Evolutionary conservation across 345 rosid species (phyloP).

Genomic region (Syzygium oleosum): DNA sequence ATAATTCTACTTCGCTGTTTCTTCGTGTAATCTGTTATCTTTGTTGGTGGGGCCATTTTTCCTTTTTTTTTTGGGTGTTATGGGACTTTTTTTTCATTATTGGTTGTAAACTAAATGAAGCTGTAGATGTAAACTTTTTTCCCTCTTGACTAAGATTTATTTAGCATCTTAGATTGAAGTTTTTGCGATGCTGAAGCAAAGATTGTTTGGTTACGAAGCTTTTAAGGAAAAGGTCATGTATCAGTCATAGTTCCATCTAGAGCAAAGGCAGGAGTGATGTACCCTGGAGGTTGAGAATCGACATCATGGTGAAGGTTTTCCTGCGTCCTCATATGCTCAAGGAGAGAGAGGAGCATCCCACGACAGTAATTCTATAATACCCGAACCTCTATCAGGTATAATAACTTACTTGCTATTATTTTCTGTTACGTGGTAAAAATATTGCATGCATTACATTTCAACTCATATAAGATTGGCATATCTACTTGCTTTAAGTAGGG

Average conservation of each 20-base stretch:
- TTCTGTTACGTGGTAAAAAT: no score
- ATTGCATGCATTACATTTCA: rapidly evolving
- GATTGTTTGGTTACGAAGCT: background rate
- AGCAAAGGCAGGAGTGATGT: background rate
- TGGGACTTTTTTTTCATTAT: no score
- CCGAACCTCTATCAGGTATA: no score
- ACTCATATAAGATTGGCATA: background rate
- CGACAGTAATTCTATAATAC: no score
- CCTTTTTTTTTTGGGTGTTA: no score
- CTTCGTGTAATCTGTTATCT: no score
- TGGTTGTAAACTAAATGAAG: background rate
- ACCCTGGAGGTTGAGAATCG: background rate
- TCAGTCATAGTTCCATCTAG: background rate
- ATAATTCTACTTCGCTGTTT: no score
- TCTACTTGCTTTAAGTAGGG: no score
- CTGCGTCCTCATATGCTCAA: background rate
- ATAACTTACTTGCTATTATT: background rate
- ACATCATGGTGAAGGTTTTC: background rate
- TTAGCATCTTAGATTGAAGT: background rate
- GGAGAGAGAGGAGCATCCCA: background rate
- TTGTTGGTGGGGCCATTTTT: no score
- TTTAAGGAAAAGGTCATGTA: background rate
- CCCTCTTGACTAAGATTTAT: background rate
- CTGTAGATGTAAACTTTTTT: background rate
- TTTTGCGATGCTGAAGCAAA: background rate